Base-by-base conservation (phyloP, 768 basidiomycete genomes). In the Kwoniella bestiolae region DNA sequence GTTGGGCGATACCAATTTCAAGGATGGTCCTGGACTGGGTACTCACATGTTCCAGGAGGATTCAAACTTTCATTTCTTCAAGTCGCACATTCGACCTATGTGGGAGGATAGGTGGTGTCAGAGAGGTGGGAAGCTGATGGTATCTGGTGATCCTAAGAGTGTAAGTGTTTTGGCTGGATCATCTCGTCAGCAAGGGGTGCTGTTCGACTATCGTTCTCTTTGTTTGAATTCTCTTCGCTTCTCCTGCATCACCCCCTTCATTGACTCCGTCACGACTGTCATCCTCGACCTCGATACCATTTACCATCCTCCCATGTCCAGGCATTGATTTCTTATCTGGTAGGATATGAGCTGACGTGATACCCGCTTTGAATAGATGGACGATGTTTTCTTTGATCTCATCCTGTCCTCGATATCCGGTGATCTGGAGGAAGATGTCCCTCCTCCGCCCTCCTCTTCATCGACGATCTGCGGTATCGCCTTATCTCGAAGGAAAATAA, bases 101-200 rank as follows among this genome's bases (percentile, higher is more conserved):
- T 78, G 76, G 76, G 76, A 78, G 59, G 76, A 78, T 64, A 25
- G 51, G 14, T 65, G 65, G 60, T 75, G 74, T 67, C 66, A 64
- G 3, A 65, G 67, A 12, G 76, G 74, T 2, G 74, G 76, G 2
- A 73, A 72, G 60, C 59, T 77, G 32, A 75, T 74, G 71, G 45
- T 75, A 28, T 50, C 71, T 14, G 67, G 69, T 8, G 55, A 60
- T 34, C 23, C 60, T 28, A 18, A 18, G 6, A 34, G 16, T 14
- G 75, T 70, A 28, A 51, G 68, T 72, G 9, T n/a, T n/a, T n/a
- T 55, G 4, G 14, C 57, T 56, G n/a, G n/a, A n/a, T 34, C 16
- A 21, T 14, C 32, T 45, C 21, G 41, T 31, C 1, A 23, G 32
- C 5, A 31, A 38, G 23, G 50, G 14, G 28, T 7, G n/a, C n/a